A percentile compares a stretch with the other conserved stretches of the same genome.
Conservation (phyloP, 2,329 filamentous ascomycete species). For the Colletotrichum lini region DNA sequence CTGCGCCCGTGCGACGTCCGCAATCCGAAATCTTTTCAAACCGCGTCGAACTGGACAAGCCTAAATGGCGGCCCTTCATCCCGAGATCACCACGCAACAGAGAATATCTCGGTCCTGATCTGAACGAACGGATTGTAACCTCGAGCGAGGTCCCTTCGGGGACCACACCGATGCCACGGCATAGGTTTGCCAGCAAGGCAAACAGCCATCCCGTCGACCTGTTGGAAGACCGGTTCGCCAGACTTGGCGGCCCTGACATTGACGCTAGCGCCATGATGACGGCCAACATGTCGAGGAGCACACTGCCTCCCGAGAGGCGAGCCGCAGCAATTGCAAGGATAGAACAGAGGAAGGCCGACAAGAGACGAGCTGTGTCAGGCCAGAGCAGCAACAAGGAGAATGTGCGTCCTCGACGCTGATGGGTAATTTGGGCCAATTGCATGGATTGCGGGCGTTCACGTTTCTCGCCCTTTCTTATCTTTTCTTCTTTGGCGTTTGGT, state of each 20-base stretch:
- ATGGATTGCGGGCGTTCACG: constrained; percentile 25
- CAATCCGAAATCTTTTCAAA: constrained; percentile 33
- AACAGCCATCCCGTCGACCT: constrained; percentile 60
- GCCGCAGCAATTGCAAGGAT: constrained; percentile 70
- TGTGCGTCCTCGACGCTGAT: constrained; percentile 53
- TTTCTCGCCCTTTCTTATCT: constrained; percentile 18
- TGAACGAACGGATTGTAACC: constrained; percentile 49
- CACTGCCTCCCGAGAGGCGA: constrained; percentile 64
- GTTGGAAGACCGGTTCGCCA: constrained; percentile 61
- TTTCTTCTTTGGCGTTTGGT: constrained; percentile 22
- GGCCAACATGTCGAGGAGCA: constrained; percentile 58
- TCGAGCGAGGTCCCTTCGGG: constrained; percentile 47
- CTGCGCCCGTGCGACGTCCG: constrained; percentile 19
- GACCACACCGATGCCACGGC: constrained; percentile 46
- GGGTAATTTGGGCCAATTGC: not conserved
- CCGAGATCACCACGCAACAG: constrained; percentile 58
- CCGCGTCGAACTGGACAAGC: constrained; percentile 48
- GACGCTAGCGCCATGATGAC: constrained; percentile 51
- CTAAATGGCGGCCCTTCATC: constrained; percentile 59
- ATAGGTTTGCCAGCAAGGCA: constrained; percentile 44
- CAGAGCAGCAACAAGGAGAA: constrained; percentile 66
- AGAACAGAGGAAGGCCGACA: constrained; percentile 68
- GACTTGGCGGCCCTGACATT: constrained; percentile 57
- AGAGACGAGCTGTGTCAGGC: constrained; percentile 55
- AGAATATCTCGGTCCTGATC: constrained; percentile 53